Percentiles rank a stretch among this genome's conserved stretches.
Conservation (phyloP, 179 eudicot genomes). For the Heliamphora pulchella region DNA sequence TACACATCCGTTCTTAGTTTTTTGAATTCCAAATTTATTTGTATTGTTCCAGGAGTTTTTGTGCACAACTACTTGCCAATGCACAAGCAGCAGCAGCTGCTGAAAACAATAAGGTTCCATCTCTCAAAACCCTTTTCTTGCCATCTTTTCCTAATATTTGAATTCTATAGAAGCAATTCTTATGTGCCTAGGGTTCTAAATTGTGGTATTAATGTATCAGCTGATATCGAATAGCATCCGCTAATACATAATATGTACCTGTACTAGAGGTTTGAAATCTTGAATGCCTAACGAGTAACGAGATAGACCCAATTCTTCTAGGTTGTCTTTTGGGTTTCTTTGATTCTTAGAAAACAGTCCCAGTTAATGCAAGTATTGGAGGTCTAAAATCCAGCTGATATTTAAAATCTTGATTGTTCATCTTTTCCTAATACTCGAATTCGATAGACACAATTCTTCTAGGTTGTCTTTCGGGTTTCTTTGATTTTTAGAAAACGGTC, state of each 20-base stretch:
- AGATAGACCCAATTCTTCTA: too few relatives aligned
- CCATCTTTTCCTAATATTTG: neutral
- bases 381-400: too few relatives aligned
- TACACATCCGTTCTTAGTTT: neutral
- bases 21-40: neutral
- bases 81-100: conserved; percentile 49
- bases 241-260: too few relatives aligned
- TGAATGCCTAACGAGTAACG: too few relatives aligned
- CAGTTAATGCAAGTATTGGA: too few relatives aligned
- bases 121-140: conserved; percentile 4
- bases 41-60: conserved; percentile 50
- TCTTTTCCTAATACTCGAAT: neutral
- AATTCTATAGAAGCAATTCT: neutral
- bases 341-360: conserved; percentile 31
- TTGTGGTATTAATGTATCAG: too few relatives aligned
- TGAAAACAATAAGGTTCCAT: conserved; percentile 47
- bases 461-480: neutral
- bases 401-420: too few relatives aligned
- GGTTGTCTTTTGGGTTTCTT: conserved; percentile 1
- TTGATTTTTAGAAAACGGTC: conserved; percentile 31
- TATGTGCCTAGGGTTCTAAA: too few relatives aligned
- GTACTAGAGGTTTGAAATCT: too few relatives aligned
- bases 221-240: too few relatives aligned
- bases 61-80: conserved; percentile 77
- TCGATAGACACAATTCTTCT: neutral